These are phyloP conservation scores for Ophioceras dolichostomum DNA, from an alignment of 2,329 filamentous ascomycete genomes.

Conservation along the genomic window DNA sequence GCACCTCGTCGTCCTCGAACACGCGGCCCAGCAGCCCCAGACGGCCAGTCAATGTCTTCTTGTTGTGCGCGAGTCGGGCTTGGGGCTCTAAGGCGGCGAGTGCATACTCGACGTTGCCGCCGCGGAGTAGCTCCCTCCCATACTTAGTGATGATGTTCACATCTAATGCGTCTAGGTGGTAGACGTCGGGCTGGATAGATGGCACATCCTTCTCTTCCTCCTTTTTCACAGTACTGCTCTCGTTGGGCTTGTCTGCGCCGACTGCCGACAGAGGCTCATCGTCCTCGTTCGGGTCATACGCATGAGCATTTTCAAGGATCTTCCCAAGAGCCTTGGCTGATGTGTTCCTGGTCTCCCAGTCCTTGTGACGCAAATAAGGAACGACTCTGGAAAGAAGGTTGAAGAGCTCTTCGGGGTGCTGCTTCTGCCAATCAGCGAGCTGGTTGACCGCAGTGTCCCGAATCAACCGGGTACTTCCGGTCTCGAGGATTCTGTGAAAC, in stretches of 20 bases:
- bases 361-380: slow-evolving; percentile 89
- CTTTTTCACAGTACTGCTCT: slow-evolving; percentile 38
- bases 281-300: slow-evolving; percentile 77
- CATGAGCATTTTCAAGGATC: slow-evolving; percentile 78
- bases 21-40: slow-evolving; percentile 77
- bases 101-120: slow-evolving; percentile 74
- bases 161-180: slow-evolving; percentile 65
- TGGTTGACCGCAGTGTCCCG: slow-evolving; percentile 95
- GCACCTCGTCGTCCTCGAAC: slow-evolving; percentile 71
- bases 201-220: slow-evolving; percentile 47
- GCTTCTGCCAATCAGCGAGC: slow-evolving; percentile 93
- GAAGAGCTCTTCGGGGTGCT: slow-evolving; percentile 94
- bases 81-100: slow-evolving; percentile 72
- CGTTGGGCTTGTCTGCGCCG: slow-evolving; percentile 34
- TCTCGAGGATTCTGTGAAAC: slow-evolving; percentile 70
- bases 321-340: slow-evolving; percentile 90
- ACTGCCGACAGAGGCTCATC: slow-evolving; percentile 34
- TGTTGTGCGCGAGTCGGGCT: slow-evolving; percentile 72
- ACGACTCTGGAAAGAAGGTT: slow-evolving; percentile 88
- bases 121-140: slow-evolving; percentile 75
- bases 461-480: slow-evolving; percentile 90
- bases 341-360: slow-evolving; percentile 92
- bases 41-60: slow-evolving; percentile 72
- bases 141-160: slow-evolving; percentile 68
- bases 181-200: slow-evolving; percentile 44